A percentile compares a stretch with the other conserved stretches of the same genome.
Evolutionary conservation across 2,329 filamentous ascomycete species (phyloP).

Genomic region (Colletotrichum chlorophyti): DNA sequence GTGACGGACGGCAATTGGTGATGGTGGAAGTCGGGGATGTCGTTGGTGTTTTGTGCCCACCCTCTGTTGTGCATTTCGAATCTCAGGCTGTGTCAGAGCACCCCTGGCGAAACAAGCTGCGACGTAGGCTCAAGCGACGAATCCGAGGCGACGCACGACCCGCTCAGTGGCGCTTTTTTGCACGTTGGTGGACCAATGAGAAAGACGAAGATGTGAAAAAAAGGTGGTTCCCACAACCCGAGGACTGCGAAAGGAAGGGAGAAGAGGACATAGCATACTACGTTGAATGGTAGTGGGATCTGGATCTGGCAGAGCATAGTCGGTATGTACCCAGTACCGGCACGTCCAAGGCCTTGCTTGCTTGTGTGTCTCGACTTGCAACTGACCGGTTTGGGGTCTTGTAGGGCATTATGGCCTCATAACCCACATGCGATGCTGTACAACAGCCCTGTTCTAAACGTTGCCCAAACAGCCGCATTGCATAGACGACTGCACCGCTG

Average conservation of each 20-base stretch:
- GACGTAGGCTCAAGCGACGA: conserved; percentile 33
- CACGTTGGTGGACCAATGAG: conserved; percentile 19
- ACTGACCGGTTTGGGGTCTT: conserved; percentile 17
- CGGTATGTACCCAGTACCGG: too few species aligned
- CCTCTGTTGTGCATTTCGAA: conserved; percentile 27
- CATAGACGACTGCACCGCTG: neutral
- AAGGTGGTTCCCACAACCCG: too few species aligned
- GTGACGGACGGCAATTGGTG: neutral
- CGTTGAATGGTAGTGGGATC: too few species aligned
- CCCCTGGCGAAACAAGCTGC: conserved; percentile 47
- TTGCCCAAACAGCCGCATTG: conserved; percentile 21
- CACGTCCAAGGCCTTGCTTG: too few species aligned
- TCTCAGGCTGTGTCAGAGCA: conserved; percentile 41
- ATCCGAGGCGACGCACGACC: conserved; percentile 21
- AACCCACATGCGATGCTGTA: conserved; percentile 20
- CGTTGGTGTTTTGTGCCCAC: too few species aligned
- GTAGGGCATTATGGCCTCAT: conserved; percentile 27
- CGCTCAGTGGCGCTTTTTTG: too few species aligned
- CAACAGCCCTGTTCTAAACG: conserved; percentile 26
- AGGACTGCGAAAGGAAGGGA: too few species aligned
- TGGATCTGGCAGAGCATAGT: too few species aligned
- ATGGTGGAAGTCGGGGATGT: too few species aligned
- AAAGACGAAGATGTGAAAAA: too few species aligned
- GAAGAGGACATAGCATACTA: too few species aligned
- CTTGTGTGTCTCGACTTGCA: conserved; percentile 14